Conservation (phyloP, 495 filamentous ascomycete species). For the Darksidea phi region DNA sequence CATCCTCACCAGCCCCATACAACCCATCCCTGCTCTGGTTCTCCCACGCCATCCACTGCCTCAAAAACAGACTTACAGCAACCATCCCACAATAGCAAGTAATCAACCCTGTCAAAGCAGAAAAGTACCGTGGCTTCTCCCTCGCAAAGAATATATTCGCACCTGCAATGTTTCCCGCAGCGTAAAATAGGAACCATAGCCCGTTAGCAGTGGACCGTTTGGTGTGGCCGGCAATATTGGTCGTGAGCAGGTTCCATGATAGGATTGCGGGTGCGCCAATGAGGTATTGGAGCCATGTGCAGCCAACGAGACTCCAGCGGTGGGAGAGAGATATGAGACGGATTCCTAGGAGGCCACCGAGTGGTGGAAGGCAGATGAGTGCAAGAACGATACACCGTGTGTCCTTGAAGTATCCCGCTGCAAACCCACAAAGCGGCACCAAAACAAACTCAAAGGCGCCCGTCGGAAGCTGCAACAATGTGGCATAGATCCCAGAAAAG, state of each 20-base stretch:
- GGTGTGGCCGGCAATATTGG: slow-evolving; percentile 59
- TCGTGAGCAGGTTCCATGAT: slow-evolving; percentile 55
- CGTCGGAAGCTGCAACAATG: slow-evolving; percentile 55
- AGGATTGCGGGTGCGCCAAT: slow-evolving; percentile 51
- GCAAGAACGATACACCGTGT: slow-evolving; percentile 37
- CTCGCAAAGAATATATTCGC: slow-evolving; percentile 62
- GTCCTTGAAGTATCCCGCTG: slow-evolving; percentile 38
- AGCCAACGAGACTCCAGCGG: slow-evolving; percentile 53
- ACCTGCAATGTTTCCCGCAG: slow-evolving; percentile 33
- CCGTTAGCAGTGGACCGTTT: slow-evolving; percentile 65
- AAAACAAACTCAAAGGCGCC: slow-evolving; percentile 36
- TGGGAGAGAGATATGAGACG: slow-evolving; percentile 47
- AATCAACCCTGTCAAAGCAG: slow-evolving; percentile 65
- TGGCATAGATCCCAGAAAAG: slow-evolving; percentile 54
- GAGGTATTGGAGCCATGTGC: slow-evolving; percentile 60
- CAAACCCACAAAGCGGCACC: slow-evolving; percentile 29
- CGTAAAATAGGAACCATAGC: slow-evolving; percentile 52
- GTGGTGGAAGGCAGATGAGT: slow-evolving; percentile 46
- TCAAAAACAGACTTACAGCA: slow-evolving; percentile 49
- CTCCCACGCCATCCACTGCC: slow-evolving; percentile 46
- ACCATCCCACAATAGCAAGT: slow-evolving; percentile 56
- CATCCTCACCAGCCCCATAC: slow-evolving; percentile 51
- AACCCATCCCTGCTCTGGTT: slow-evolving; percentile 56
- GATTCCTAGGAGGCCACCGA: slow-evolving; percentile 51
- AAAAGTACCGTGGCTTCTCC: slow-evolving; percentile 56